Base-by-base conservation (phyloP, 1,139 yeast species). In the Scheffersomyces segobiensis region DNA sequence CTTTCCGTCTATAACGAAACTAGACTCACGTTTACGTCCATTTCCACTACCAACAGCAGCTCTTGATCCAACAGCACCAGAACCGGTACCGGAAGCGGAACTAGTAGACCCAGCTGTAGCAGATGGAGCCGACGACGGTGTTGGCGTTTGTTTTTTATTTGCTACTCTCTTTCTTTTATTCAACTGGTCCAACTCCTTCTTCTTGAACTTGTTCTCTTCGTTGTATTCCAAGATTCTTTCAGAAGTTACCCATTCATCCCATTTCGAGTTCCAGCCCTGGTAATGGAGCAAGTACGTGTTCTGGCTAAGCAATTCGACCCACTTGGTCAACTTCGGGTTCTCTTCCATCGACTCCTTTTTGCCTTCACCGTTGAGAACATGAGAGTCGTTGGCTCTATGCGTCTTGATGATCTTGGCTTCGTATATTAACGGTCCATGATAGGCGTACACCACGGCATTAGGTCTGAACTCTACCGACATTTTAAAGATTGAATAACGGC, bases 221-320 rank as follows among this genome's bases (percentile, higher is more conserved):
- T 83, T 90, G 69, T 82, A 80, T 63, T 86, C 88, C 69, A 91
- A 76, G 12, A 93, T 83, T 50, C 98, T 78, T 55, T 85, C 88
- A 10, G 75, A 73, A 0, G 86, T 83, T 0, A 95, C 96, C 99
- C 99, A 95, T 71, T 95, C 99, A 71, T 95, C 98, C 98, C 98
- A 93, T 62, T 93, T 88, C 21, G 88, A 75, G 68, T 93, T 95
- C 99, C 99, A 95, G 2, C 99, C 98, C 67, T 88, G 91, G 74
- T 95, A 95, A 70, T 95, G 99, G 10, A 95, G 85, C 63, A 80
- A 87, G 72, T 86, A 93, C 58, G 87, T 81, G 57, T 77, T 71
- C 56, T 75, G 67, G 39, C 71, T 72, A 47, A 66, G 67, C 49
- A 82, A 68, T 2, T 77, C 81, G 18, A 70, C 75, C 17, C 24